These are phyloP conservation scores for Cornus florida DNA, from an alignment of 148 eudicot genomes.

Conservation along the genomic window DNA sequence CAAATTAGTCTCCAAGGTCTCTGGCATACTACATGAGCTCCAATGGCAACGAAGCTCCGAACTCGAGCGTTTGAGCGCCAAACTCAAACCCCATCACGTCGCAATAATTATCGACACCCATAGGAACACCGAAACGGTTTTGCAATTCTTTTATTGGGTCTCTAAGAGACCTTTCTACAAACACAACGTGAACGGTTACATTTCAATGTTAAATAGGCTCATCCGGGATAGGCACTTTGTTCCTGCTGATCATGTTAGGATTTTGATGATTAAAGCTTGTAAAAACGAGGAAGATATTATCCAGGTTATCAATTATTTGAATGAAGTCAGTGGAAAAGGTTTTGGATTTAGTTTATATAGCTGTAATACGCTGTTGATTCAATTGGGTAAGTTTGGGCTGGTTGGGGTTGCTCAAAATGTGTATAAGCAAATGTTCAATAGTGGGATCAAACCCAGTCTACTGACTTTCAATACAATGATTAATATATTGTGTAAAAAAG, in stretches of 20 bases:
- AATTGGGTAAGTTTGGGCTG: conserved; percentile 58
- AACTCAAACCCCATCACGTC: conserved; percentile 44
- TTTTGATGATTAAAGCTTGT: conserved; percentile 62
- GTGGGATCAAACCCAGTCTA: conserved; percentile 57
- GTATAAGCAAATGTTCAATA: conserved; percentile 40
- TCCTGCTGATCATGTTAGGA: conserved; percentile 55
- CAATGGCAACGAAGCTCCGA: conserved; percentile 49
- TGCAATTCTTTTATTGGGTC: conserved; percentile 67
- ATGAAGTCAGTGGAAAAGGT: conserved; percentile 39
- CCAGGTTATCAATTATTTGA: conserved; percentile 49
- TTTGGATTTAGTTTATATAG: conserved; percentile 55
- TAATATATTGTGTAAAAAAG: conserved; percentile 65
- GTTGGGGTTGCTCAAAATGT: conserved; percentile 48
- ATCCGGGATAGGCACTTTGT: conserved; percentile 25
- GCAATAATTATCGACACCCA: conserved; percentile 36
- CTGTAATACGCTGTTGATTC: conserved; percentile 63
- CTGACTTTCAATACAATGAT: conserved; percentile 74
- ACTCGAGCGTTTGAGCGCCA: conserved; percentile 38
- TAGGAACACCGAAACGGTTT: conserved; percentile 29
- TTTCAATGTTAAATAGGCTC: conserved; percentile 65
- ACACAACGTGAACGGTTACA: conserved; percentile 48
- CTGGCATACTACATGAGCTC: conserved; percentile 31
- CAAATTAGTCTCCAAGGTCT: conserved; percentile 35
- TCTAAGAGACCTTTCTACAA: conserved; percentile 46
- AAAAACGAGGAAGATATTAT: conserved; percentile 39